These are phyloP conservation scores for Boletus pseudo-olivaceus DNA, from an alignment of 768 basidiomycete genomes.

Conservation along the genomic window DNA sequence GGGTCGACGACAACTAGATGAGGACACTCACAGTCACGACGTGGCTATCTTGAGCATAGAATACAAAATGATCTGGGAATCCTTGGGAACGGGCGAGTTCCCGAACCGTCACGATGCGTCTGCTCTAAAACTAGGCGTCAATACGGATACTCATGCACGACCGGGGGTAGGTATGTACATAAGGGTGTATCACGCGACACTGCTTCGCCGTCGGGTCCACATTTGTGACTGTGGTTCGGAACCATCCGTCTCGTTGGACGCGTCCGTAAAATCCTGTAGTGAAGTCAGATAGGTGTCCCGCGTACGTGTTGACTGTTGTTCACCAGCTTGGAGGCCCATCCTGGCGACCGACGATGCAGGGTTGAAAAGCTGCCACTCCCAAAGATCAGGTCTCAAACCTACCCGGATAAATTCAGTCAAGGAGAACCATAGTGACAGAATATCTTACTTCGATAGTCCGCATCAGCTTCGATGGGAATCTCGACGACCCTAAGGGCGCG, in stretches of 20 bases:
- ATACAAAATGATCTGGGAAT: constrained; percentile 72
- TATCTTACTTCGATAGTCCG: constrained; percentile 62
- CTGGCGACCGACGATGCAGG: constrained; percentile 57
- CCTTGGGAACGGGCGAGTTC: constrained; percentile 81
- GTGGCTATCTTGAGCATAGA: constrained; percentile 48
- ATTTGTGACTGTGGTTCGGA: constrained; percentile 76
- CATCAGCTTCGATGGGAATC: constrained; percentile 52
- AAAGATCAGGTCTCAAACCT: constrained; percentile 38
- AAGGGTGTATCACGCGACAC: constrained; percentile 62
- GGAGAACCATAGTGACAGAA: neutral
- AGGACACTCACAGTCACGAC: constrained; percentile 54
- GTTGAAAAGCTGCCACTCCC: constrained; percentile 60
- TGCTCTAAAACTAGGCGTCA: constrained; percentile 42
- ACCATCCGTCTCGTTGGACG: constrained; percentile 51
- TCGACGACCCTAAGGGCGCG: constrained; percentile 46
- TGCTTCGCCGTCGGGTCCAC: constrained; percentile 80
- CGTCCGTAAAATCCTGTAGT: constrained; percentile 55
- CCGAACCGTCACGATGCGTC: constrained; percentile 68
- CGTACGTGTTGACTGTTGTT: neutral
- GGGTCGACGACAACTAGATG: neutral
- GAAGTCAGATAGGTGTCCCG: neutral
- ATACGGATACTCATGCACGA: neutral
- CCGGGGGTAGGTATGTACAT: constrained; percentile 42
- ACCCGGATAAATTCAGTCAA: constrained; percentile 1
- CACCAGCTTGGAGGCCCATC: constrained; percentile 50